These are phyloP conservation scores for Vigna trinervia DNA, from an alignment of 306 rosid genomes.

Conservation along the genomic window DNA sequence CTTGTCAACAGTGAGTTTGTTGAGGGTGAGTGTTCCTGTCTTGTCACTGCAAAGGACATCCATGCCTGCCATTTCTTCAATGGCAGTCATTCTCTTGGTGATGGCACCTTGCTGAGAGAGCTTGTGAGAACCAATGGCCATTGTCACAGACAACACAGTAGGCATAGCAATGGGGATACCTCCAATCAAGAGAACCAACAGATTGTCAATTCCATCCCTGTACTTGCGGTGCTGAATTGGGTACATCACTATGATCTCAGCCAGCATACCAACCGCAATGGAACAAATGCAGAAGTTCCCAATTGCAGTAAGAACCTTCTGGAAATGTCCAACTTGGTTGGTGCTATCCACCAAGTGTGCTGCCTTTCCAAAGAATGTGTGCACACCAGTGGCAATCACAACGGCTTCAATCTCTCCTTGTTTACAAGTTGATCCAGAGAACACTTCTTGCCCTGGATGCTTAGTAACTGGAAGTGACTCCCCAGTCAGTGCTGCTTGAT, in stretches of 20 bases:
- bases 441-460: constrained; percentile 90
- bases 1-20: constrained; percentile 88
- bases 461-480: constrained; percentile 96
- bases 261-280: constrained; percentile 85
- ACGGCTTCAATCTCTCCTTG: constrained; percentile 99
- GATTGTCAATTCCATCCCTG: constrained; percentile 88
- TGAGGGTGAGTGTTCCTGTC: constrained; percentile 96
- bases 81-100: constrained; percentile 98
- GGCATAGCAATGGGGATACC: constrained; percentile 99
- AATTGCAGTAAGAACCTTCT: constrained; percentile 86
- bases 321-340: constrained; percentile 98
- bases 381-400: constrained; percentile 97
- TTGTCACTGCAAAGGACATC: constrained; percentile 99
- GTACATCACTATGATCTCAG: constrained; percentile 94
- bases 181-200: constrained; percentile 92
- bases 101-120: constrained; percentile 96
- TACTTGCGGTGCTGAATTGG: constrained; percentile 86
- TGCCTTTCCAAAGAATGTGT: constrained; percentile 98
- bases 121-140: constrained; percentile 99
- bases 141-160: constrained; percentile 96
- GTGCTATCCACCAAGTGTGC: constrained; percentile 98
- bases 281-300: constrained; percentile 97
- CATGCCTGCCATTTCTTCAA: constrained; percentile 99
- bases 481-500: constrained; percentile 96
- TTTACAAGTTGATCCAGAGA: constrained; percentile 98